Base-by-base conservation (phyloP, 148 eudicot species). In the Amaranthus cruentus region DNA sequence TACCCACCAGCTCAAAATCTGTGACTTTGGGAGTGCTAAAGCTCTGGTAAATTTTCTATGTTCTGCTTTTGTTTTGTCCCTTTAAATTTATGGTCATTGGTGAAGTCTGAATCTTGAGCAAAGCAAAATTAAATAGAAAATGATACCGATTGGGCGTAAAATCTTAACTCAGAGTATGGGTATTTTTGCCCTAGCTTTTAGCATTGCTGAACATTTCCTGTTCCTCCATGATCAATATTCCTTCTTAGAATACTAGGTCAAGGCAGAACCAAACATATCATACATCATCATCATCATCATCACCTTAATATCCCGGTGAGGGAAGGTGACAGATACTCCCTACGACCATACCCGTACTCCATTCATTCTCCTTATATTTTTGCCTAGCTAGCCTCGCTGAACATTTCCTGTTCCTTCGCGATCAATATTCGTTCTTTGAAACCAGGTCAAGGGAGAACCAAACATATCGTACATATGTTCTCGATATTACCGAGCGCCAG, bases 11-110 rank as follows among this genome's bases (percentile, higher is more conserved):
- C 92, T 91, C 63, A 91, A 91, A 84, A 86, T 91, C 70, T 91
- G 97, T 69, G 97, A 91, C 74, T 91, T 91, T 73, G 97, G 97
- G 81, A 91, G 97, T 85, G 97, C 97, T 72, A 91, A 91, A 89
- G 89, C 83, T 75, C 81, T 91, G 85, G 97, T 89, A 77, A 74
- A 85, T 70, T 47, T 28, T 43, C 72, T 18, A 51, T 57, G 61
- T 15, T 78, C 28, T 62, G 64, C 54, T 71, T 4, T 52, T 38
- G 8, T 62, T 68, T 51, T 10, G 14, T 64, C 18, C 3, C 8
- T 66, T 66, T 12, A 14, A 14, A 46, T 48, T 14, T 8, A 13
- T 47, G 14, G 9, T 7, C 2, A n/a, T 8, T 64, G n/a, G 5
- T 9, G 44, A 48, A 12, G 69, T 66, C 61, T 57, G 6, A 15